phyloP scores from a whole-genome alignment of 768 basidiomycete species.

The Boletus reticuloceps region DNA sequence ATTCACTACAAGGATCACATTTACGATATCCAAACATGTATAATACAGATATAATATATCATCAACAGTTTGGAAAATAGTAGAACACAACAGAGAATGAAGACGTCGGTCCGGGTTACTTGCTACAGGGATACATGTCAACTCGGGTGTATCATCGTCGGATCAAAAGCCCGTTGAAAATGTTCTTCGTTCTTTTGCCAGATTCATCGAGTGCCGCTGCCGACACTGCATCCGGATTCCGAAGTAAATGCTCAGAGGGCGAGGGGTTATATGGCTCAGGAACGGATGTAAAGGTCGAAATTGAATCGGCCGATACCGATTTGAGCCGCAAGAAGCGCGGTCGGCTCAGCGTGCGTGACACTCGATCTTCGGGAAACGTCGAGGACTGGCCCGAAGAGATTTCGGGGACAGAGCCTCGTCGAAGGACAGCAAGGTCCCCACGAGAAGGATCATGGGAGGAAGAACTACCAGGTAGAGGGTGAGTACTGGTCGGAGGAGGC shows the following conservation, averaged over 20 bases:
- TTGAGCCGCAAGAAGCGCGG: conserved; percentile 39
- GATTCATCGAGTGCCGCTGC: conserved; percentile 17
- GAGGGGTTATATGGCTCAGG: conserved; percentile 10
- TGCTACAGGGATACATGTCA: neutral
- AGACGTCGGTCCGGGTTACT: neutral
- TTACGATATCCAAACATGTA: conserved; percentile 11
- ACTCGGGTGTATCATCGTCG: conserved; percentile 30
- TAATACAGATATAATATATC: conserved; percentile 28
- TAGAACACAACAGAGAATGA: neutral
- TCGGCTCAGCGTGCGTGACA: conserved; percentile 16
- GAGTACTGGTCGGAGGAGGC: neutral
- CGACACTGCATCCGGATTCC: conserved; percentile 5
- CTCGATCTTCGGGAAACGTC: conserved; percentile 17
- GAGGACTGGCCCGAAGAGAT: conserved; percentile 8
- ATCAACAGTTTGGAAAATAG: conserved; percentile 4
- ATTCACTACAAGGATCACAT: conserved; percentile 1
- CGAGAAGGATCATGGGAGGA: conserved; percentile 1
- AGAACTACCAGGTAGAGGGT: conserved; percentile 1
- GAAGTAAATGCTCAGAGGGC: conserved; percentile 3
- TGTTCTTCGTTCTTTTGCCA: conserved; percentile 34
- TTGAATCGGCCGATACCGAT: conserved; percentile 56
- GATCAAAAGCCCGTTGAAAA: conserved; percentile 40
- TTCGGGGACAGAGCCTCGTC: conserved; percentile 29
- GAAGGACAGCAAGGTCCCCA: conserved; percentile 14
- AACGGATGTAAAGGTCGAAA: conserved; percentile 33